phyloP scores from a whole-genome alignment of 495 filamentous ascomycete species.

The Pseudotulostoma volvatum region DNA sequence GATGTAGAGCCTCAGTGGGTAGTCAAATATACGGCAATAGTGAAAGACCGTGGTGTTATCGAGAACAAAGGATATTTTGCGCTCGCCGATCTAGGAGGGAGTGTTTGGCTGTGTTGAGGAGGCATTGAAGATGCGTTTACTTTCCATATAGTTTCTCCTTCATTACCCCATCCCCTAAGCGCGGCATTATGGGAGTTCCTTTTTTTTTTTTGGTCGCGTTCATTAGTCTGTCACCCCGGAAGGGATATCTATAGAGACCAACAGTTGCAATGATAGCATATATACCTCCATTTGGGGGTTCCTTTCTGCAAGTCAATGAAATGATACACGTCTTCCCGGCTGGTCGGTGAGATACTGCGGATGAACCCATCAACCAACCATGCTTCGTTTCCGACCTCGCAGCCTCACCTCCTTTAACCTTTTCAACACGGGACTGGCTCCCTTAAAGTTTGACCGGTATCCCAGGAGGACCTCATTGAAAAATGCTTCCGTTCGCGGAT shows the following conservation, averaged over 20 bases:
- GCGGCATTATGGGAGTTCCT: slow-evolving; percentile 15
- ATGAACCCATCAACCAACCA: slow-evolving; percentile 85
- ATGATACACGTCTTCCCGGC: too few species aligned
- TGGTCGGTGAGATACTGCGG: too few species aligned
- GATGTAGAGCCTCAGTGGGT: slow-evolving; percentile 84
- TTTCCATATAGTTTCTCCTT: not conserved
- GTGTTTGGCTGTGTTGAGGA: slow-evolving; percentile 5
- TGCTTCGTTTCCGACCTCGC: slow-evolving; percentile 93
- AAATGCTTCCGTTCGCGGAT: slow-evolving; percentile 66
- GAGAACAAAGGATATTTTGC: slow-evolving; percentile 98
- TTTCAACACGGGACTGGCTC: slow-evolving; percentile 44
- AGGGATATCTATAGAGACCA: too few species aligned
- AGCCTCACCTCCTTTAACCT: slow-evolving; percentile 86
- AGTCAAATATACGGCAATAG: slow-evolving; percentile 95
- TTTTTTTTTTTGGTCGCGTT: slow-evolving; percentile 7
- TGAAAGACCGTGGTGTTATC: slow-evolving; percentile 86
- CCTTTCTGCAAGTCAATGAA: too few species aligned
- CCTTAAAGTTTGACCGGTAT: slow-evolving; percentile 45
- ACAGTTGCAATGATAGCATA: too few species aligned
- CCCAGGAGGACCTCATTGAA: slow-evolving; percentile 48
- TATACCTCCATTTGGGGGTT: too few species aligned
- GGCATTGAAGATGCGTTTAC: not conserved
- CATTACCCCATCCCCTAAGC: too few species aligned
- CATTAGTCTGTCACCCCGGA: too few species aligned
- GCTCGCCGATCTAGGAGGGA: slow-evolving; percentile 49